Conservation (phyloP, 768 basidiomycete genomes). For the Harrya chromipes region DNA sequence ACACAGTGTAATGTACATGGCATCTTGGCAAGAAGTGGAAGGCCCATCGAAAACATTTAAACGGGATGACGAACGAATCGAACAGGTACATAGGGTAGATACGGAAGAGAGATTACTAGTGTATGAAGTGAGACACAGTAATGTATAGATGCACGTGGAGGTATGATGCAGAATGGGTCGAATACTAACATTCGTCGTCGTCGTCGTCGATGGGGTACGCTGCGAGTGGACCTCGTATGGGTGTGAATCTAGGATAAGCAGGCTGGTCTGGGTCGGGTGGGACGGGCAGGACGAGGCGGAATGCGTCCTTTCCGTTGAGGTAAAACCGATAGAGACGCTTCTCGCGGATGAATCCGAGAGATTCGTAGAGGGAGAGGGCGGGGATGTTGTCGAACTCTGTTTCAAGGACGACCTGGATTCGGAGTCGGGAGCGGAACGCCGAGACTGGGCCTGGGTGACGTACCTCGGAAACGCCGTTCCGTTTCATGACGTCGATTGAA, state of each 20-base stretch:
- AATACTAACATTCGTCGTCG: slow-evolving; percentile 21
- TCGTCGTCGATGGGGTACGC: slow-evolving; percentile 24
- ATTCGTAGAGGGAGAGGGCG: slow-evolving; percentile 85
- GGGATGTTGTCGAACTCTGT: slow-evolving; percentile 93
- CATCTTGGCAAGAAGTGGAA: too few species aligned
- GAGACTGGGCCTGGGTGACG: slow-evolving; percentile 20
- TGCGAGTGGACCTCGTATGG: slow-evolving; percentile 16
- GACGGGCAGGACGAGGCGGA: slow-evolving; percentile 69
- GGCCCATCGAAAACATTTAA: too few species aligned
- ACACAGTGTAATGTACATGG: too few species aligned
- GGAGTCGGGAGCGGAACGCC: neutral
- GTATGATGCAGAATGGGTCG: slow-evolving; percentile 11
- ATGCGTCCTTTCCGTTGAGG: slow-evolving; percentile 96
- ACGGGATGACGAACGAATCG: neutral
- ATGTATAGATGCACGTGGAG: slow-evolving; percentile 9
- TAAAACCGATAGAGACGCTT: slow-evolving; percentile 95
- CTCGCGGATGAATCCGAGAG: slow-evolving; percentile 92
- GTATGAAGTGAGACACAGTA: slow-evolving; percentile 6
- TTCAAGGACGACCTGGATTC: slow-evolving; percentile 79
- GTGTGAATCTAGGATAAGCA: slow-evolving; percentile 10
- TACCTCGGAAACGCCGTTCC: slow-evolving; percentile 83
- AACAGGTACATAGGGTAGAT: slow-evolving; percentile 2
- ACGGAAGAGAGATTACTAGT: neutral
- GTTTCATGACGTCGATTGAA: slow-evolving; percentile 82
- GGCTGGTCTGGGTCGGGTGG: slow-evolving; percentile 35